Evolutionary conservation across 2,329 filamentous ascomycete species (phyloP).

Genomic region (Cadophora sp.): DNA sequence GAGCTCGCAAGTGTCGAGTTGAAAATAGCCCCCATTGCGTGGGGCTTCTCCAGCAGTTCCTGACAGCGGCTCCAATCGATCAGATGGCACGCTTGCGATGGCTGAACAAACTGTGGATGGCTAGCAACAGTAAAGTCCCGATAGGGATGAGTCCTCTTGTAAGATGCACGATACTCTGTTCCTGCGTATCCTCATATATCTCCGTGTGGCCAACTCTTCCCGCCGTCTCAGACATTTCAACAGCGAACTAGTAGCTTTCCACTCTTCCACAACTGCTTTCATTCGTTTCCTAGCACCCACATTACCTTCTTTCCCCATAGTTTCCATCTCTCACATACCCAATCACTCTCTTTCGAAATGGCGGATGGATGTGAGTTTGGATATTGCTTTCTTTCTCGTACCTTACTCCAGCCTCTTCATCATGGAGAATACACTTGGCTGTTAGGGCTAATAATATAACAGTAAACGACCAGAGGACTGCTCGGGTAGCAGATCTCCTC

Average conservation of each 20-base stretch:
- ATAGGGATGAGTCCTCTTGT: conserved; percentile 19
- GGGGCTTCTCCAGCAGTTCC: conserved; percentile 30
- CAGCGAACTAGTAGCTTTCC: conserved; percentile 27
- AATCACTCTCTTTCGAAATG: conserved; percentile 37
- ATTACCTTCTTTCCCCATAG: conserved; percentile 11
- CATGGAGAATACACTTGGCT: conserved; percentile 8
- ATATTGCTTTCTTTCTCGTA: conserved; percentile 29
- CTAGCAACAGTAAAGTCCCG: conserved; percentile 37
- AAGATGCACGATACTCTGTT: conserved; percentile 24
- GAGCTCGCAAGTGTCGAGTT: conserved; percentile 35
- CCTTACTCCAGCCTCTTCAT: conserved; percentile 23
- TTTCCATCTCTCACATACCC: conserved; percentile 19
- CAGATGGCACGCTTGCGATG: conserved; percentile 26
- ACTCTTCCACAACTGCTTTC: conserved; percentile 28
- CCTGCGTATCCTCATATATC: conserved; percentile 37
- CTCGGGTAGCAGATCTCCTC: conserved; percentile 66
- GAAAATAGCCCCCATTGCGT: conserved; percentile 32
- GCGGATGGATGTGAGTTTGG: conserved; percentile 44
- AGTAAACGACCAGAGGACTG: conserved; percentile 67
- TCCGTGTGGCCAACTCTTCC: conserved; percentile 30
- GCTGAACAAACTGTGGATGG: conserved; percentile 36
- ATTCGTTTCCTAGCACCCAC: conserved; percentile 23
- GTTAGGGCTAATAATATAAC: conserved; percentile 28
- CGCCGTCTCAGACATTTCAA: conserved; percentile 30
- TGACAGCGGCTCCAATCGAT: conserved; percentile 27